Conservation (phyloP, 2,329 filamentous ascomycete genomes). For the Emergomyces pasteurianus region DNA sequence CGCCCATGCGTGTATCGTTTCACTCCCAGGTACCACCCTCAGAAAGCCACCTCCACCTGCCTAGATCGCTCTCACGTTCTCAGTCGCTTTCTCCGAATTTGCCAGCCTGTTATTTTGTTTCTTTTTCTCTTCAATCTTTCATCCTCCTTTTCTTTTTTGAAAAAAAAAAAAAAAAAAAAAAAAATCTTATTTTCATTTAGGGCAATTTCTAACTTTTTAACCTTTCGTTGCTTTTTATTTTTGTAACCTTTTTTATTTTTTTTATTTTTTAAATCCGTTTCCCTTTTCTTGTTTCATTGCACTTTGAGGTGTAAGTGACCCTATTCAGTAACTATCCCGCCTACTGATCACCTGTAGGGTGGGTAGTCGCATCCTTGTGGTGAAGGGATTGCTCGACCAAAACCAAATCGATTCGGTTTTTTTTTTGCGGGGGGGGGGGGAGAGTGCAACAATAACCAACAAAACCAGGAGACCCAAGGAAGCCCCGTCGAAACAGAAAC, state of each 20-base stretch:
- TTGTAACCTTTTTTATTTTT: not conserved
- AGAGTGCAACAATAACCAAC: not conserved
- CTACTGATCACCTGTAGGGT: not conserved
- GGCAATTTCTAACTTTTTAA: no score
- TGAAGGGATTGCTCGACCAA: not conserved
- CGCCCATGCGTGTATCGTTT: not conserved
- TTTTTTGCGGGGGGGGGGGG: not conserved
- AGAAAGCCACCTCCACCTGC: not conserved
- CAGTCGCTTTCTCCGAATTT: not conserved
- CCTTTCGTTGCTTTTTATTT: no score
- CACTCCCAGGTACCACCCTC: slow-evolving; percentile 2
- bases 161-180: no score
- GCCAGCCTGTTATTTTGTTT: not conserved
- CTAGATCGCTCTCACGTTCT: not conserved
- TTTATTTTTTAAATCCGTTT: not conserved
- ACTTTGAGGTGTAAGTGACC: not conserved
- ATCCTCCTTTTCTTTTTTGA: not conserved
- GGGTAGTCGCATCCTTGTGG: not conserved
- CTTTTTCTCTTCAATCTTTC: not conserved
- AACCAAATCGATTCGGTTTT: not conserved
- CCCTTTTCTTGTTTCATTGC: not conserved
- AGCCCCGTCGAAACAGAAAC: not conserved
- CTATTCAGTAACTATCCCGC: not conserved
- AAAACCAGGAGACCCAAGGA: not conserved
- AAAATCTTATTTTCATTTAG: not conserved